These are phyloP conservation scores for Friedmanniomyces simplex DNA, from an alignment of 495 filamentous ascomycete genomes.

Conservation along the genomic window DNA sequence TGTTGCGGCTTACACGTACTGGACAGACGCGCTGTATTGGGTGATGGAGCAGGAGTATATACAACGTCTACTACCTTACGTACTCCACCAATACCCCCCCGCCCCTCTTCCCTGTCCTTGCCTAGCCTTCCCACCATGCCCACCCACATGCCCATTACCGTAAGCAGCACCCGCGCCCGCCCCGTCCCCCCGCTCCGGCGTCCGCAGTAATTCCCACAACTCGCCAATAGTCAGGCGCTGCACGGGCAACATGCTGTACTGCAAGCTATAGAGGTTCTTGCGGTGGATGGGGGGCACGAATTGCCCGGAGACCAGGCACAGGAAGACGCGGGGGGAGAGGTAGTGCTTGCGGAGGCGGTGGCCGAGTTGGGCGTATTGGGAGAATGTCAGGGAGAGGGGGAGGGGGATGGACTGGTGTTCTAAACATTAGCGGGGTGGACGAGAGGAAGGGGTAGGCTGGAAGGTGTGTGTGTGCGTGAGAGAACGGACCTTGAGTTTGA, in stretches of 20 bases:
- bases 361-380: conserved; percentile 92
- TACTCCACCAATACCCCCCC: conserved; percentile 7
- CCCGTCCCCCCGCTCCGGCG: not conserved
- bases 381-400: conserved; percentile 82
- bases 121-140: not conserved
- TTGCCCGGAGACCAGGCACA: conserved; percentile 77
- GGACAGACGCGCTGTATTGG: too few species aligned
- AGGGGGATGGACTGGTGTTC: conserved; percentile 68
- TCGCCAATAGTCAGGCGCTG: conserved; percentile 67
- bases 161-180: too few species aligned
- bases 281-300: conserved; percentile 83
- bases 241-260: conserved; percentile 95
- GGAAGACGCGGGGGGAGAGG: conserved; percentile 72
- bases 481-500: conserved; percentile 59
- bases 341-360: conserved; percentile 92
- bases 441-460: not conserved
- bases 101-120: not conserved
- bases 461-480: not conserved
- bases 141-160: conserved; percentile 5
- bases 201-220: conserved; percentile 62
- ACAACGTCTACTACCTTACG: not conserved
- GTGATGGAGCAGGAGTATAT: not conserved
- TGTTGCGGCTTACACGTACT: too few species aligned
- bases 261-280: conserved; percentile 88
- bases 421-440: conserved; percentile 12